phyloP scores from a whole-genome alignment of 2,329 filamentous ascomycete genomes.

The Monosporascus sp. region DNA sequence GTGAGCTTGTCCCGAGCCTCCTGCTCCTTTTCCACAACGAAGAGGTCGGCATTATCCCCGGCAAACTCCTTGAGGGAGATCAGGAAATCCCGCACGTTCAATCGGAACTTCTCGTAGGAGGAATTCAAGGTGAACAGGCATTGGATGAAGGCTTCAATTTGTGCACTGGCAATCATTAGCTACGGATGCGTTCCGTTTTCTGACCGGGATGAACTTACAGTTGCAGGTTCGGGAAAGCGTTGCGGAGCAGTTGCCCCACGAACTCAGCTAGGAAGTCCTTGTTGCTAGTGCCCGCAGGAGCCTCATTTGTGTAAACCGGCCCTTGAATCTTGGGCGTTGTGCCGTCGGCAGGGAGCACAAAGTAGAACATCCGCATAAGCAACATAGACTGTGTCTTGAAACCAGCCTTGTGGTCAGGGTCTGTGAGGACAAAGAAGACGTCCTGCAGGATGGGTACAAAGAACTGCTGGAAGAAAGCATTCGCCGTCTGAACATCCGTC shows the following conservation, averaged over 20 bases:
- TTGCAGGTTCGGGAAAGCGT: conserved; percentile 89
- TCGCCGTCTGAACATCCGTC: conserved; percentile 77
- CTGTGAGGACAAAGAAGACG: conserved; percentile 95
- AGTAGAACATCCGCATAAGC: conserved; percentile 92
- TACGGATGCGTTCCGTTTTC: conserved; percentile 3
- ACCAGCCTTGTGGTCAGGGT: conserved; percentile 96
- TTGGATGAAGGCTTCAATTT: conserved; percentile 87
- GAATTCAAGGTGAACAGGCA: conserved; percentile 84
- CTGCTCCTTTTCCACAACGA: conserved; percentile 89
- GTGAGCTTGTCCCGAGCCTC: conserved; percentile 79
- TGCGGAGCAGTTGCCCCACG: conserved; percentile 76
- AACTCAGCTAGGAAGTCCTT: conserved; percentile 86
- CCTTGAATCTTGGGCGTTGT: conserved; percentile 79
- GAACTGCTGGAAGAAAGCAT: conserved; percentile 96
- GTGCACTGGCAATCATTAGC: conserved; percentile 53
- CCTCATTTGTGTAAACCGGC: conserved; percentile 86
- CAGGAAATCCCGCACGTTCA: conserved; percentile 92
- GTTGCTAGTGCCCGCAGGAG: conserved; percentile 77
- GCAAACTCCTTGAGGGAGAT: conserved; percentile 96
- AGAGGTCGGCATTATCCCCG: conserved; percentile 91
- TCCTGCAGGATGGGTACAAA: conserved; percentile 94
- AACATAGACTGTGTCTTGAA: conserved; percentile 98
- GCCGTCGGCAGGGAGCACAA: conserved; percentile 69
- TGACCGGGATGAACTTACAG: conserved; percentile 51
- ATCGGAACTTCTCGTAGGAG: conserved; percentile 89